Evolutionary conservation across 257 asterid genomes (phyloP).

Genomic region (Nicotiana sylvestris): DNA sequence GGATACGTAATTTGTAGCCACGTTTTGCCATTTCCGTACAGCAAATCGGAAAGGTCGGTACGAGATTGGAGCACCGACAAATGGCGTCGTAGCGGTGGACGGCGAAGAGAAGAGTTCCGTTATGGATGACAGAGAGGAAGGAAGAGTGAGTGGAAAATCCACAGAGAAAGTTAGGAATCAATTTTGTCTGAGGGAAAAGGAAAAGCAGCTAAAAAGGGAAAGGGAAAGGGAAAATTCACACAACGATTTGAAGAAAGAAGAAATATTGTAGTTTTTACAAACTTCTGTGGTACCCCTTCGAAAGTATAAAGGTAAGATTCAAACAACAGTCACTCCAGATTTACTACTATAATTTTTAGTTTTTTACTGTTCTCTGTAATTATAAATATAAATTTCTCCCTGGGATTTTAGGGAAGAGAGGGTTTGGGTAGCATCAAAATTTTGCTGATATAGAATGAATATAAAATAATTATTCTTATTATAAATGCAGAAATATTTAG

Average conservation of each 20-base stretch:
- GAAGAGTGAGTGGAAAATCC: conserved; percentile 9
- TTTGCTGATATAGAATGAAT: no score
- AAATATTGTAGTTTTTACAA: neutral
- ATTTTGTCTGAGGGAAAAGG: conserved; percentile 7
- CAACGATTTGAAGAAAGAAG: conserved; percentile 1
- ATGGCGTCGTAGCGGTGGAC: conserved; percentile 13
- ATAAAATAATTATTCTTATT: no score
- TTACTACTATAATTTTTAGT: neutral
- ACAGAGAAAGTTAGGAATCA: conserved; percentile 21
- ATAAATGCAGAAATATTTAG: no score
- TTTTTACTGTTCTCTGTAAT: neutral
- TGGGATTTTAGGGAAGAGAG: no score
- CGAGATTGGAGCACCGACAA: conserved; percentile 9
- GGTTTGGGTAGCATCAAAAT: no score
- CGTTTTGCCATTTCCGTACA: conserved; percentile 64
- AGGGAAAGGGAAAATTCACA: neutral
- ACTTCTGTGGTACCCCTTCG: neutral
- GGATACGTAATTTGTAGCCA: conserved; percentile 98
- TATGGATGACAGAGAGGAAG: conserved; percentile 16
- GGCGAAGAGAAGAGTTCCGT: conserved; percentile 20
- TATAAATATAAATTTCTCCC: no score
- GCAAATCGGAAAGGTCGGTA: neutral
- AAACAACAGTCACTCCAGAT: neutral
- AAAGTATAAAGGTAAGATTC: neutral
- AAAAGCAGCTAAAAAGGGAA: conserved; percentile 16